phyloP scores from a whole-genome alignment of 352 stramenopile species.

The Globisporangium takayamanum region DNA sequence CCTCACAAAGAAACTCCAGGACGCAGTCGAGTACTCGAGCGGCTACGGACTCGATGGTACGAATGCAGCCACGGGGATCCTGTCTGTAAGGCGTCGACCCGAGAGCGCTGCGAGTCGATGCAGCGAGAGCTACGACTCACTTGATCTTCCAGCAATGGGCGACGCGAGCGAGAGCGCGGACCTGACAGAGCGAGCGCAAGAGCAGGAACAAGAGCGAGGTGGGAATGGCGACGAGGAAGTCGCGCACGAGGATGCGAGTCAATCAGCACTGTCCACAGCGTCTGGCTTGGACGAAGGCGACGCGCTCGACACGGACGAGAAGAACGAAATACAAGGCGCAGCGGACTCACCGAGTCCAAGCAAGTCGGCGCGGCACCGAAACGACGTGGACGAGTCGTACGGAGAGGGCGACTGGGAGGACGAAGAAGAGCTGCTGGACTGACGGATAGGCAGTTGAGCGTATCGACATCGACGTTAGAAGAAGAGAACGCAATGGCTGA shows the following conservation, averaged over 20 bases:
- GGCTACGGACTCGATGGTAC: slow-evolving; percentile 64
- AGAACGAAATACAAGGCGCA: not conserved
- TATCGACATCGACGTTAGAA: too few species aligned
- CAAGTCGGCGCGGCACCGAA: slow-evolving; percentile 7
- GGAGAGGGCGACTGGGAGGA: slow-evolving; percentile 62
- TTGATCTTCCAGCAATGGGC: slow-evolving; percentile 41
- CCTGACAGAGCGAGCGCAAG: not conserved
- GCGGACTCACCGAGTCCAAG: slow-evolving; percentile 10
- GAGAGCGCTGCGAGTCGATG: slow-evolving; percentile 4
- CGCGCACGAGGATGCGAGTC: not conserved
- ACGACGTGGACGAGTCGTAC: slow-evolving; percentile 37
- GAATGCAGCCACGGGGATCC: slow-evolving; percentile 15
- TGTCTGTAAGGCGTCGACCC: slow-evolving; percentile 5
- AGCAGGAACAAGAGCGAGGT: not conserved
- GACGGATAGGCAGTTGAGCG: slow-evolving; percentile 1
- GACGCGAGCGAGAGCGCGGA: slow-evolving; percentile 14
- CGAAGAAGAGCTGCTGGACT: slow-evolving; percentile 34
- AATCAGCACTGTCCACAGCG: not conserved
- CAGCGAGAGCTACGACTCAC: slow-evolving; percentile 54
- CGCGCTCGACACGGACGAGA: not conserved
- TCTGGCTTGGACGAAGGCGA: not conserved
- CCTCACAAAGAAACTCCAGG: slow-evolving; percentile 41
- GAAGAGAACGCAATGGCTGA: too few species aligned
- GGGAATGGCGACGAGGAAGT: not conserved
- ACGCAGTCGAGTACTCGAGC: slow-evolving; percentile 52